Evolutionary conservation across 2,329 filamentous ascomycete species (phyloP), one percentile per base, ranked within the genome.

Genomic region (Blumeriella jaapii): DNA sequence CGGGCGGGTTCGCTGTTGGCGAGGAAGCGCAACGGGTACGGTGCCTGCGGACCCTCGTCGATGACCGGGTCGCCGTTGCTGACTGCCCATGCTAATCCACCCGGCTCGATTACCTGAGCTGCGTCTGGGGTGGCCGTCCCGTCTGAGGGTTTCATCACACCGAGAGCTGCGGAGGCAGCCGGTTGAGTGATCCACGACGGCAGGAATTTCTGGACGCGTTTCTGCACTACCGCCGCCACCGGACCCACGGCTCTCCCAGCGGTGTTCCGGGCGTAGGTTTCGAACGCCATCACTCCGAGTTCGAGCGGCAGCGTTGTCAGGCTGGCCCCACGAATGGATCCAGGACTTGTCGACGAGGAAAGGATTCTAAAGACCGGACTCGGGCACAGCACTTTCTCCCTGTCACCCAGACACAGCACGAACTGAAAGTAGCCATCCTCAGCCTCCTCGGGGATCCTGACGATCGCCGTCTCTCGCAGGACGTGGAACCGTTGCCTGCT

Each of bases 311-410:
- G 60, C 1, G 73, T 80, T 3, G 60, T 61, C 5, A 82, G 51
- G 43, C 76, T 78, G 0, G 78, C 76, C 1, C 78, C 78, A 6
- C 74, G 68, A 2, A 82, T 52, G 0, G 75, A 67, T 48, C 71
- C 74, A 0, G 68, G 62, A 40, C 74, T 74, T 0, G 66, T 62
- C 0, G 75, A 78, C 0, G 73, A 72, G 41, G 77, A 82, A 2
- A 78, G 68, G n/a, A 83, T 61, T 11, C 78, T 67, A 45, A 83
- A 82, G 0, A 79, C 68, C 0, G 78, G 78, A 42, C 75, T 80
- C 0, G 68, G 65, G 40, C 77, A 81, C 0, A 82, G 63, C 0
- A 69, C 61, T 46, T 71, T 76, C 45, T 68, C 70, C 52, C 65
- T 69, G 0, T 59, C 53, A 0, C 64, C 69, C 0, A 62, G 56